Evolutionary conservation across 441 rosid genomes (phyloP).

Genomic region (Eruca vesicaria): DNA sequence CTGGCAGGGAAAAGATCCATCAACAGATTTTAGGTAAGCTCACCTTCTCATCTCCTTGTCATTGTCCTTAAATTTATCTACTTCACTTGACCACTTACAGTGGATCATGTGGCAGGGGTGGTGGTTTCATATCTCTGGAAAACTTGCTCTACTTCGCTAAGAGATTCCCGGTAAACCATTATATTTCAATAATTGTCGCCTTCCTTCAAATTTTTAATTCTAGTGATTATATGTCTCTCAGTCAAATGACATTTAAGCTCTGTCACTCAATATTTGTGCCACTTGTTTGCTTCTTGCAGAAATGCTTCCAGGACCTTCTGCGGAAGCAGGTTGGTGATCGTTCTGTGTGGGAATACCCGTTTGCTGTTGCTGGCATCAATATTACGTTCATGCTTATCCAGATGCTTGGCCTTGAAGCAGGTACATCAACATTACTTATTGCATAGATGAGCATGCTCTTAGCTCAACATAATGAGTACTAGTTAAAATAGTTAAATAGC

Average conservation of each 20-base stretch:
- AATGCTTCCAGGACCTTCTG: conserved; percentile 80
- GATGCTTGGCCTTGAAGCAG: conserved; percentile 98
- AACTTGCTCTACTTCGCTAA: conserved; percentile 78
- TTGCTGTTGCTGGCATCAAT: conserved; percentile 96
- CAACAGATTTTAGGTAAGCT: conserved; percentile 85
- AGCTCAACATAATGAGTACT: background rate
- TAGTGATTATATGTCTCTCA: too few species aligned
- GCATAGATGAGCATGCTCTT: background rate
- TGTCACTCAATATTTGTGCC: conserved; percentile 45
- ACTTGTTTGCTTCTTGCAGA: conserved; percentile 51
- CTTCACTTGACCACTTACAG: background rate
- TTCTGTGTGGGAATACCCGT: conserved; percentile 96
- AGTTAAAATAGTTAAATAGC: background rate
- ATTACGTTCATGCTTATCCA: conserved; percentile 93
- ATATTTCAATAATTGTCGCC: too few species aligned
- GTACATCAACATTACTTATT: conserved; percentile 35
- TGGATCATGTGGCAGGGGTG: conserved; percentile 62
- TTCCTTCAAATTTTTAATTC: too few species aligned
- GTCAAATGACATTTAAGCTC: background rate
- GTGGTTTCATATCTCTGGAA: conserved; percentile 93
- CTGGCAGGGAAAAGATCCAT: conserved; percentile 98
- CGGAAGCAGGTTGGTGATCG: conserved; percentile 81
- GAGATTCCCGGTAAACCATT: conserved; percentile 49
- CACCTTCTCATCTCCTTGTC: background rate
- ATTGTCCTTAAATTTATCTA: background rate